Percentiles rank a stretch among this genome's conserved stretches.
phyloP scores from a whole-genome alignment of 164 flowering plant species.

The Annona cherimola region DNA sequence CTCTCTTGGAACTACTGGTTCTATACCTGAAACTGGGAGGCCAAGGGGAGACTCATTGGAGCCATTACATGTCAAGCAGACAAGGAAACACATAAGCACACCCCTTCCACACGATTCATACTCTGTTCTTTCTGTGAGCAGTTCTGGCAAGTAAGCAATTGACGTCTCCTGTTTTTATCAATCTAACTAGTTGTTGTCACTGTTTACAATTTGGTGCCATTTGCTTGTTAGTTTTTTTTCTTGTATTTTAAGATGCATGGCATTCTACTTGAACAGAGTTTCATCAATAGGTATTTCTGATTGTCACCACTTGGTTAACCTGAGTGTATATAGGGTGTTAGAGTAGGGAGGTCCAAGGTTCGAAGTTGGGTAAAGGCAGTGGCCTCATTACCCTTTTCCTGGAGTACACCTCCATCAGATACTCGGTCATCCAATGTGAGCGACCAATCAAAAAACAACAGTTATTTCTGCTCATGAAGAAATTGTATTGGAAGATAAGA shows the following conservation, averaged over 20 bases:
- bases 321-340: too few relatives aligned
- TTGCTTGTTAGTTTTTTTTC: neutral
- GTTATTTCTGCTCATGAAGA: too few relatives aligned
- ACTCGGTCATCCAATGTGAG: too few relatives aligned
- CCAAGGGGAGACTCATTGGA: constrained; percentile 65
- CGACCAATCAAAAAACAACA: too few relatives aligned
- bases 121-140: constrained; percentile 90
- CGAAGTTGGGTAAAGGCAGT: too few relatives aligned
- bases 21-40: constrained; percentile 73
- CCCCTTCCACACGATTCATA: constrained; percentile 98
- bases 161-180: constrained; percentile 3
- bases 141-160: constrained; percentile 94
- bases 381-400: too few relatives aligned
- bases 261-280: too few relatives aligned
- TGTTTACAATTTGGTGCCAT: neutral
- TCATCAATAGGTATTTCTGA: too few relatives aligned
- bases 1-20: constrained; percentile 81
- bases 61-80: constrained; percentile 77
- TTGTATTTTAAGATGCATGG: neutral
- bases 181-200: neutral
- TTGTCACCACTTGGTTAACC: too few relatives aligned
- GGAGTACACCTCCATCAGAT: too few relatives aligned
- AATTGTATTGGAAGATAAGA: too few relatives aligned
- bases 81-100: constrained; percentile 83
- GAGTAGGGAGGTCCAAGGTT: too few relatives aligned